Evolutionary conservation across 108 stramenopile genomes (phyloP).

Genomic region (Cyclotella baltica): DNA sequence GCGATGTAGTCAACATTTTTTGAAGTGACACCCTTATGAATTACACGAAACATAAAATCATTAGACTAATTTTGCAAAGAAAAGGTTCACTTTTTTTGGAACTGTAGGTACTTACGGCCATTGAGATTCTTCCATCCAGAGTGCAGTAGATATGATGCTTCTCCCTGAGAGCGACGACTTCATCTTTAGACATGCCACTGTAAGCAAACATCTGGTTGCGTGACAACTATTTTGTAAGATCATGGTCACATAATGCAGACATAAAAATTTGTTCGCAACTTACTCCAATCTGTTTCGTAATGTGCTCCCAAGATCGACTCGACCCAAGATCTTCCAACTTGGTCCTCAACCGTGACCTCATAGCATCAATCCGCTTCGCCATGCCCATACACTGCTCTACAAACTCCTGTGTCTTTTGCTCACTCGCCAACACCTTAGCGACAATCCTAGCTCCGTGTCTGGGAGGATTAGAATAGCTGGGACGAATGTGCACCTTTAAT

Average conservation of each 20-base stretch:
- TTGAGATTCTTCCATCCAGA: conserved; percentile 96
- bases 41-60: not conserved
- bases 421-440: conserved; percentile 85
- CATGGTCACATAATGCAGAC: not conserved
- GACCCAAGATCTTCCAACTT: conserved; percentile 86
- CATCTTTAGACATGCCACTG: conserved; percentile 92
- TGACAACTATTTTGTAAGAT: not conserved
- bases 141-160: conserved; percentile 99
- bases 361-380: conserved; percentile 95
- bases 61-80: not conserved
- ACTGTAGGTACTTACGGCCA: conserved; percentile 80
- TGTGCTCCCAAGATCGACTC: conserved; percentile 93
- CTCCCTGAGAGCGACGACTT: conserved; percentile 87
- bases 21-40: conserved; percentile 87
- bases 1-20: conserved; percentile 97
- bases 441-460: conserved; percentile 97
- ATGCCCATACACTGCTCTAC: conserved; percentile 94
- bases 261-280: not conserved
- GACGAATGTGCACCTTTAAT: conserved; percentile 96
- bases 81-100: conserved; percentile 4
- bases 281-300: conserved; percentile 94
- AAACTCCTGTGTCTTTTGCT: conserved; percentile 84
- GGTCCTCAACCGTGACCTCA: conserved; percentile 81
- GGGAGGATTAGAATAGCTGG: conserved; percentile 99
- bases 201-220: conserved; percentile 94